Conservation (phyloP, 306 rosid species). For the Gastrolobium bilobum region DNA sequence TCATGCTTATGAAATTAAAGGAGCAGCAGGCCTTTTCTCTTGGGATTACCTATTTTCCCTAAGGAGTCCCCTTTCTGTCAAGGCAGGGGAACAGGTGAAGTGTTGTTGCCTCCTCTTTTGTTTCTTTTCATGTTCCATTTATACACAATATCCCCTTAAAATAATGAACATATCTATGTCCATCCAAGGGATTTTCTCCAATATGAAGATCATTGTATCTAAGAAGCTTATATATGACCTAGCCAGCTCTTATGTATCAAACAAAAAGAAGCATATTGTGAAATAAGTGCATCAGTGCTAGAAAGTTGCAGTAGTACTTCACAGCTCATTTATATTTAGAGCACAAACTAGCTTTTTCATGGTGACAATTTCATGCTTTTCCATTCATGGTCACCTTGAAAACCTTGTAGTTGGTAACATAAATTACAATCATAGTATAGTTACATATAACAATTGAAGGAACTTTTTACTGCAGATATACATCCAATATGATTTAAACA, state of each 20-base stretch:
- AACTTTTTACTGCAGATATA: constrained; percentile 63
- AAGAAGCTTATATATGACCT: constrained; percentile 29
- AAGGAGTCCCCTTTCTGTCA: constrained; percentile 80
- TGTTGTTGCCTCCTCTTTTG: constrained; percentile 1
- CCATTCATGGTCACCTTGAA: constrained; percentile 8
- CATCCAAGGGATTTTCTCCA: constrained; percentile 23
- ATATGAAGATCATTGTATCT: constrained; percentile 11
- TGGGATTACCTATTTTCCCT: constrained; percentile 88
- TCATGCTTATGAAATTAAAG: constrained; percentile 86
- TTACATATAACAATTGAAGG: constrained; percentile 24
- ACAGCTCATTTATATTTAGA: constrained; percentile 15
- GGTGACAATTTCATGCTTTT: constrained; percentile 3
- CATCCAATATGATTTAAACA: constrained; percentile 86
- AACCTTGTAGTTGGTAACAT: constrained; percentile 16
- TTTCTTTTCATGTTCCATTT: constrained; percentile 25
- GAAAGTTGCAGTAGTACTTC: constrained; percentile 21
- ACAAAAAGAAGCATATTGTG: constrained; percentile 8
- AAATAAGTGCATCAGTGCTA: constrained; percentile 23
- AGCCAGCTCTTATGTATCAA: constrained; percentile 10
- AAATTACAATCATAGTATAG: constrained; percentile 1
- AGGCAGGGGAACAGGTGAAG: constrained; percentile 93
- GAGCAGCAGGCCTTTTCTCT: constrained; percentile 91
- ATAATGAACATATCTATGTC: constrained; percentile 31
- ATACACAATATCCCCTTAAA: neutral
- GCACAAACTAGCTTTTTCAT: constrained; percentile 8